Evolutionary conservation across 139 green algal species (phyloP), one percentile per base, ranked within the genome.

Genomic region (Ostreobium quekettii): DNA sequence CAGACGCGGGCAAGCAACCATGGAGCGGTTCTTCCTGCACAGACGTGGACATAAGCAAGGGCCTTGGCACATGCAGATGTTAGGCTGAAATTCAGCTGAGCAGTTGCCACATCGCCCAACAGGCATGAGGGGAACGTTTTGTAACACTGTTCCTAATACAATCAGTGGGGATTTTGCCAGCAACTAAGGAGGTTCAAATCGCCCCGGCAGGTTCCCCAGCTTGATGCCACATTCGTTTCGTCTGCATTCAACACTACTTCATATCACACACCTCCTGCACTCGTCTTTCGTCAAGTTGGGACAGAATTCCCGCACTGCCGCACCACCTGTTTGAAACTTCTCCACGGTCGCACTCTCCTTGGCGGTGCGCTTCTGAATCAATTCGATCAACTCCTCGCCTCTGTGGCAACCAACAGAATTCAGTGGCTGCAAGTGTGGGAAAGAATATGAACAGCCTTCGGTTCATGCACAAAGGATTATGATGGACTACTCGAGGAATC

Each of bases 271-370:
- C 77, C 63, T 73, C 46, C 78, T 62, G 74, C 88, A 95, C 48
- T 89, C 88, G 4, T 91, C 85, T 56, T 90, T 92, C 3, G 88
- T 95, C 33, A 93, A 80, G 63, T 85, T 57, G 3, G 62, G 72
- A 71, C 88, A 95, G 66, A 87, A 87, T 71, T 90, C 88, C 0
- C 71, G 75, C 33, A 95, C 76, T 28, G 81, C 77, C 5, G 77
- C 56, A 8, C 81, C 83, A 19, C 83, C 85, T 46, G 82, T 90
- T 36, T 81, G 78, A 77, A 92, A 95, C 71, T 85, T 71, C 47
- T 86, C 63, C 59, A 87, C 66, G 24, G 68, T 72, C 29, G 82
- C 80, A 1, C 35, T 77, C 67, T 93, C 80, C 28, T 78, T 77
- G 0, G 85, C 87, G 28, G 81, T 92, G 29, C 80, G 83, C 46